phyloP scores from a whole-genome alignment of 2,329 filamentous ascomycete species.

The Stagonosporopsis chrysanthemi region DNA sequence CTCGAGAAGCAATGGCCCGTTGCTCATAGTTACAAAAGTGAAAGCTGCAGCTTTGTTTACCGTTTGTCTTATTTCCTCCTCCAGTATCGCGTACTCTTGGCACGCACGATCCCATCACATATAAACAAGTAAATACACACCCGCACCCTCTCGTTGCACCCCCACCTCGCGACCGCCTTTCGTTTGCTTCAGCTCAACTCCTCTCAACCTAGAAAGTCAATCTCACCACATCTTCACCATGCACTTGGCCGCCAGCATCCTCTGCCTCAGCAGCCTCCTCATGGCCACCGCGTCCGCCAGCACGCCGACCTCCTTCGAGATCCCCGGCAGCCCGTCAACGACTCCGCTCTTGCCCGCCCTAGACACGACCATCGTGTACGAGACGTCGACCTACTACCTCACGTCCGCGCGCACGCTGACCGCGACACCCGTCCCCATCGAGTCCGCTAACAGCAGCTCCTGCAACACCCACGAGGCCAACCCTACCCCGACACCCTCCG shows the following conservation, averaged over 20 bases:
- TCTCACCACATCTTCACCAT: not conserved
- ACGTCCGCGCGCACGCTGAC: not conserved
- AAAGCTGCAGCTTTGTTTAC: not conserved
- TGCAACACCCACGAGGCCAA: not conserved
- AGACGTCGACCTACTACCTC: constrained; percentile 8
- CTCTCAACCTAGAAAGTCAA: not conserved
- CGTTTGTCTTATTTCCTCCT: constrained; percentile 5
- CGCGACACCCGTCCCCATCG: not conserved
- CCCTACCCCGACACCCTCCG: not conserved
- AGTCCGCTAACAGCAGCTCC: constrained; percentile 1
- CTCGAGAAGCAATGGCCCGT: too few relatives aligned
- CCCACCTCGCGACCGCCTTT: not conserved
- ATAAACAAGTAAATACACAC: not conserved
- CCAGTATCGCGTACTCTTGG: constrained; percentile 14
- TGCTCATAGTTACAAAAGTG: not conserved
- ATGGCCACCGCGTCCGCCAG: constrained; percentile 4
- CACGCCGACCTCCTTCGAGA: constrained; percentile 1
- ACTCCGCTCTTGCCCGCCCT: not conserved
- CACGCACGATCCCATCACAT: constrained; percentile 4
- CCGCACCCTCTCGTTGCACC: not conserved
- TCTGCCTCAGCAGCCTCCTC: constrained; percentile 10
- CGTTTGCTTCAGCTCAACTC: not conserved
- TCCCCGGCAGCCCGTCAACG: not conserved
- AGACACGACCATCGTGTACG: constrained; percentile 12
- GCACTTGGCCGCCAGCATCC: not conserved